Base-by-base conservation (phyloP, 1,284 basidiomycete species). In the Bjerkandera adusta region DNA sequence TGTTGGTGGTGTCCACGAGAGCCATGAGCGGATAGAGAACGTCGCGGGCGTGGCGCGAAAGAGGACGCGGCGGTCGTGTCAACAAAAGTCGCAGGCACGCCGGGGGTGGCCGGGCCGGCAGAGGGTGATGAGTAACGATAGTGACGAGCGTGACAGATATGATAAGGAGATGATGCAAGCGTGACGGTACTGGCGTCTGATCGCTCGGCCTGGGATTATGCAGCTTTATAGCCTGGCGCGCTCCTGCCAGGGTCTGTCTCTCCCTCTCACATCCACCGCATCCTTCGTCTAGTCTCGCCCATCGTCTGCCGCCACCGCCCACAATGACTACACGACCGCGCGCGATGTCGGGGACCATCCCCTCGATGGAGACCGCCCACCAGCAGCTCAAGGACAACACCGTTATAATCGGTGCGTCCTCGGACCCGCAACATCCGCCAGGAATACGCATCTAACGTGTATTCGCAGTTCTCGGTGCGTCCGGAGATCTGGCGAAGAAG, bases 401-500 rank as follows among this genome's bases (percentile, higher is more conserved):
- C 21, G 66, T 90, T 71, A 83, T 97, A 70, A 73, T 96, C 64
- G 90, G 90, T 88, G 52, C 59, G 80, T 69, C 25, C 57, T 51
- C 51, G 34, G 43, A 35, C 12, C 26, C 42, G 22, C 24, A 32
- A 24, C 30, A 34, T 35, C 22, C 25, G 26, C 15, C 32, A 21
- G 18, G 20, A 27, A 45, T 54, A 40, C 49, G 20, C 32, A 41
- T 48, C 53, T 60, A 35, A 55, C 45, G 36, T 43, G 38, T 15
- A 18, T 45, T 42, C 40, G 26, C 60, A 94, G 96, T 99, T 47
- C 83, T 97, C 51, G 97, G 97, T 51, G 96, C 96, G 18, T 97
- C 92, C 49, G 96, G 96, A 43, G 96, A 99, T 76, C 78, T 99
- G 42, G 97, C 96, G 51, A 97, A 97, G 87, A 99, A 99, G 77